These are phyloP conservation scores for Grigorovia humatica DNA, from an alignment of 805 yeast species.

Conservation along the genomic window DNA sequence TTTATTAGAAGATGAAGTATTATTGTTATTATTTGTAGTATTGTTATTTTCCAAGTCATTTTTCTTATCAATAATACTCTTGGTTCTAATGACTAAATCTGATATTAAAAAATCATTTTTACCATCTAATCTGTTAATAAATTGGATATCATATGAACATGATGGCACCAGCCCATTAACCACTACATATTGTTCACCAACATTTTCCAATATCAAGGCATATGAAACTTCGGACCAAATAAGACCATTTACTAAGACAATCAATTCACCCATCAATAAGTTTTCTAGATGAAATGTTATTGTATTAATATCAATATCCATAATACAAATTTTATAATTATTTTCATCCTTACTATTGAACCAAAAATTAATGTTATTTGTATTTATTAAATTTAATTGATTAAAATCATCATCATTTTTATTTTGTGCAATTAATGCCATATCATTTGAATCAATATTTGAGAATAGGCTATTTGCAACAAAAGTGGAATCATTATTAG, in stretches of 20 bases:
- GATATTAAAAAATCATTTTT: constrained; percentile 29
- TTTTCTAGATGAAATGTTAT: constrained; percentile 42
- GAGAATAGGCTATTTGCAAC: constrained; percentile 20
- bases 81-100: constrained; percentile 33
- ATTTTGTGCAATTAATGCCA: constrained; percentile 29
- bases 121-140: constrained; percentile 29
- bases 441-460: constrained; percentile 24
- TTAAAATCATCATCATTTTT: constrained; percentile 24
- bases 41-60: constrained; percentile 3
- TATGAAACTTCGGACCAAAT: constrained; percentile 58
- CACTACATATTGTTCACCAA: constrained; percentile 41
- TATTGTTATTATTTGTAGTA: not conserved
- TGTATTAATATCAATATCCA: constrained; percentile 42
- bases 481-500: not conserved
- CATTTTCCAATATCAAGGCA: constrained; percentile 30
- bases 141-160: constrained; percentile 51
- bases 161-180: constrained; percentile 57
- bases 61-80: constrained; percentile 10
- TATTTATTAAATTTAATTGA: constrained; percentile 20
- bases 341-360: constrained; percentile 19
- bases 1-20: not conserved
- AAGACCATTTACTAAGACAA: constrained; percentile 51
- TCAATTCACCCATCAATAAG: constrained; percentile 33
- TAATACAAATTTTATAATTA: constrained; percentile 33
- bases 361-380: constrained; percentile 18